phyloP scores from a whole-genome alignment of 257 asterid species.

The Solanum tacnaense region DNA sequence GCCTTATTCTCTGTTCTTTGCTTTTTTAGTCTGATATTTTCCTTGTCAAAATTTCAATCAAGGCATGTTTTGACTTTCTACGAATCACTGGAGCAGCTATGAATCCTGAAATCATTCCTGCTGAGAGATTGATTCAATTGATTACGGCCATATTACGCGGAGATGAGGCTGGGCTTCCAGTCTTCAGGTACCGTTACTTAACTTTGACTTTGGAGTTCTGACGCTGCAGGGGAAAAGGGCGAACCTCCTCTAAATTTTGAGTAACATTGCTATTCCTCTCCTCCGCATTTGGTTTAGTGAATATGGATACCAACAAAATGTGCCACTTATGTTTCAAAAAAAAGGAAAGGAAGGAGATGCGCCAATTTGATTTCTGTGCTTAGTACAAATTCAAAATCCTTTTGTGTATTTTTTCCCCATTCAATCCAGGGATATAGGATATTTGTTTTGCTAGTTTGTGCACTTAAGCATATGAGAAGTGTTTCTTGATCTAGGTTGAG shows the following conservation, averaged over 20 bases:
- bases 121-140: conserved; percentile 57
- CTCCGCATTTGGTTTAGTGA: neutral
- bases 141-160: conserved; percentile 44
- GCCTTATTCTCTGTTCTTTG: neutral
- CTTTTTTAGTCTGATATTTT: neutral
- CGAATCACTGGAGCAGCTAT: conserved; percentile 61
- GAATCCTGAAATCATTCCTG: conserved; percentile 47
- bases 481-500: neutral
- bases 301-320: neutral
- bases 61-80: conserved; percentile 92
- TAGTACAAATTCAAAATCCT: neutral
- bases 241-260: neutral
- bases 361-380: neutral
- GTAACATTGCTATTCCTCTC: neutral
- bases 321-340: neutral
- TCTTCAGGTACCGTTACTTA: conserved; percentile 43
- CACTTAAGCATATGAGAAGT: neutral
- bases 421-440: neutral
- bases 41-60: conserved; percentile 16
- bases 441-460: neutral
- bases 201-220: conserved; percentile 1
- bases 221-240: neutral
- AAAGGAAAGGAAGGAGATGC: neutral
- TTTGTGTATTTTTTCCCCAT: neutral
- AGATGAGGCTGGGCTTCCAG: conserved; percentile 42